Base-by-base conservation (phyloP, 2,329 filamentous ascomycete species). In the Xylaria sp. region DNA sequence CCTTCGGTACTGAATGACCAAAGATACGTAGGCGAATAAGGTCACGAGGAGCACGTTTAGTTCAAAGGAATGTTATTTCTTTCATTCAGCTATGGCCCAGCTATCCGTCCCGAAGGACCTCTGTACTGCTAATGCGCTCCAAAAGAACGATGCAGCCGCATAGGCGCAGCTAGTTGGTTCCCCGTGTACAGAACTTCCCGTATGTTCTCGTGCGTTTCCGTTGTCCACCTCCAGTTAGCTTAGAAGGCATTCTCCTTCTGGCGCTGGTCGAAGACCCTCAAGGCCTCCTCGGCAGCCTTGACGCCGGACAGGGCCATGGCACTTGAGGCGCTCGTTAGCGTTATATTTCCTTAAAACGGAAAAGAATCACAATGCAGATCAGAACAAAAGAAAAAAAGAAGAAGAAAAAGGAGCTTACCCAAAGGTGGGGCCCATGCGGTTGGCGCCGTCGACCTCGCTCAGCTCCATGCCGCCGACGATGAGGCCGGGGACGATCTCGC, bases 391-490 rank as follows among this genome's bases (percentile, higher is more conserved):
- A n/a, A n/a, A n/a, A n/a, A n/a, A n/a, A n/a, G n/a, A n/a, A n/a
- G 29, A 29, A 29, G 9, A 19, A 6, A 24, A 46, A 43, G 19
- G 20, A 11, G 55, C 61, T 60, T 59, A 63, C 61, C 64, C 68
- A 18, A 71, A 71, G 13, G 68, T 71, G 7, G 68, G 68, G 70
- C 87, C 92, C 92, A 96, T 96, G 48, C 92, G 85, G 77, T 95
- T 95, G 58, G 91, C 90, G 17, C 91, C 92, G 67, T 96, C 92
- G 26, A 96, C 86, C 75, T 96, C 92, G 54, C 87, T 90, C 63
- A 96, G 78, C 74, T 96, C 92, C 92, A 97, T 97, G 38, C 92
- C 92, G 48, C 92, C 92, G n/a, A 95, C 89, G 66, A 96, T 91
- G 60, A 97, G 78, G 22, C 92, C 92, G 5, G 91, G 91, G 13